Evolutionary conservation across 2,329 filamentous ascomycete species (phyloP).

Genomic region (Ceratocystis destructans): DNA sequence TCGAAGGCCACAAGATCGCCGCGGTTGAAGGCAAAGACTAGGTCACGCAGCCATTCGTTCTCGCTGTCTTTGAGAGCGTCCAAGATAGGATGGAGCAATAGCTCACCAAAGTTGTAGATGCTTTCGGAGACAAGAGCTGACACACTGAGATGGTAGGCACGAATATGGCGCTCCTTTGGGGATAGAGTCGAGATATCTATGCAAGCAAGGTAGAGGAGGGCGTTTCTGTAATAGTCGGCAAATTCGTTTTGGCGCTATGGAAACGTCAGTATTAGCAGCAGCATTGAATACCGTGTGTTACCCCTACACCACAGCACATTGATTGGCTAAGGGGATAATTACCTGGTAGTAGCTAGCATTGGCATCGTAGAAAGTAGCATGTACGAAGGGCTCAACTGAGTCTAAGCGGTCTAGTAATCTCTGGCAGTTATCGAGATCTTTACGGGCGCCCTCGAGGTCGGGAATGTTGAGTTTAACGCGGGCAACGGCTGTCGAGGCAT

Average conservation of each 20-base stretch:
- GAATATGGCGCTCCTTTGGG: conserved; percentile 58
- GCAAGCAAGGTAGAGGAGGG: conserved; percentile 92
- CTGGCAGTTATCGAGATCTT: conserved; percentile 77
- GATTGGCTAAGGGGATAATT: neutral
- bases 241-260: conserved; percentile 65
- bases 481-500: conserved; percentile 80
- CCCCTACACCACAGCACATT: neutral
- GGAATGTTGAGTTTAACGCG: conserved; percentile 70
- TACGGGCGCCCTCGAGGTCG: conserved; percentile 68
- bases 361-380: conserved; percentile 90
- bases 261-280: conserved; percentile 21
- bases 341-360: conserved; percentile 90
- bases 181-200: conserved; percentile 69
- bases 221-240: conserved; percentile 92
- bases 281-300: no score
- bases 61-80: conserved; percentile 59
- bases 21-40: conserved; percentile 96
- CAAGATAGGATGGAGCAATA: conserved; percentile 93
- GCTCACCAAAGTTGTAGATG: conserved; percentile 99
- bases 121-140: conserved; percentile 84
- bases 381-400: conserved; percentile 86
- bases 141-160: conserved; percentile 85
- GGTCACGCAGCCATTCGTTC: conserved; percentile 78
- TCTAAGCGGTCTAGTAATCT: conserved; percentile 82
- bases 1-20: conserved; percentile 85